phyloP scores from a whole-genome alignment of 2,329 filamentous ascomycete species.

The Microdochium paspali region DNA sequence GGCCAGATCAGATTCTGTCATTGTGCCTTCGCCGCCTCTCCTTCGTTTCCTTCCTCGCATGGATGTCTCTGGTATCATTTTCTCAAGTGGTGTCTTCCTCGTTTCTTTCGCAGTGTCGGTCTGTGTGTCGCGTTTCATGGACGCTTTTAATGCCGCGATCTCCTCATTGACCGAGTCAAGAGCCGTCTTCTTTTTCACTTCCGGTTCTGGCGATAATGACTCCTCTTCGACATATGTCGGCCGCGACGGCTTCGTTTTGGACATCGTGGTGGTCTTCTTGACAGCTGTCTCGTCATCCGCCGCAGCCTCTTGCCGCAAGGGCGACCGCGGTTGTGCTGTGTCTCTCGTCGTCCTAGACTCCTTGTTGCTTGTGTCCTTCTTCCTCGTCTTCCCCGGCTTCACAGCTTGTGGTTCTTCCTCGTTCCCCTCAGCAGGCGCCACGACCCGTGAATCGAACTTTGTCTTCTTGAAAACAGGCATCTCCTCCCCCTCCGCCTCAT shows the following conservation, averaged over 20 bases:
- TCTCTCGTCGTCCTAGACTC: conserved; percentile 19
- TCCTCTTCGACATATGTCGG: conserved; percentile 9
- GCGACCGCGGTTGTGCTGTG: conserved; percentile 12
- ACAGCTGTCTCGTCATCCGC: not conserved
- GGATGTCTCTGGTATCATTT: conserved; percentile 65
- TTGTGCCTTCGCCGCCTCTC: conserved; percentile 41
- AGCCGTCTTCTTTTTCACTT: conserved; percentile 32
- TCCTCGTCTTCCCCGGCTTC: conserved; percentile 15
- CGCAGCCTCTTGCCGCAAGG: conserved; percentile 13
- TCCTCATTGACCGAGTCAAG: conserved; percentile 69
- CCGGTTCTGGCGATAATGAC: conserved; percentile 23
- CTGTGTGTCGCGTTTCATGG: conserved; percentile 60
- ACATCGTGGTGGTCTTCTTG: not conserved
- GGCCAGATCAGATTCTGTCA: conserved; percentile 53
- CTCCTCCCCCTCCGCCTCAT: conserved; percentile 49
- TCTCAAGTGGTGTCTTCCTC: conserved; percentile 59
- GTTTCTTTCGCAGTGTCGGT: conserved; percentile 42
- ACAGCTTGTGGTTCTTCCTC: conserved; percentile 22
- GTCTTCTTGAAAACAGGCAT: conserved; percentile 60
- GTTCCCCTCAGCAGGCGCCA: conserved; percentile 34
- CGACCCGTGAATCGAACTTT: conserved; percentile 68
- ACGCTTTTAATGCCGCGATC: conserved; percentile 71
- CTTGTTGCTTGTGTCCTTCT: conserved; percentile 19
- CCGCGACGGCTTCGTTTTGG: conserved; percentile 6
- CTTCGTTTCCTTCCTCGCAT: conserved; percentile 62